Percentiles rank a stretch among this genome's conserved stretches.
These are phyloP conservation scores for Carex cristatella DNA, from an alignment of 176 grass and related monocot species.

Conservation along the genomic window DNA sequence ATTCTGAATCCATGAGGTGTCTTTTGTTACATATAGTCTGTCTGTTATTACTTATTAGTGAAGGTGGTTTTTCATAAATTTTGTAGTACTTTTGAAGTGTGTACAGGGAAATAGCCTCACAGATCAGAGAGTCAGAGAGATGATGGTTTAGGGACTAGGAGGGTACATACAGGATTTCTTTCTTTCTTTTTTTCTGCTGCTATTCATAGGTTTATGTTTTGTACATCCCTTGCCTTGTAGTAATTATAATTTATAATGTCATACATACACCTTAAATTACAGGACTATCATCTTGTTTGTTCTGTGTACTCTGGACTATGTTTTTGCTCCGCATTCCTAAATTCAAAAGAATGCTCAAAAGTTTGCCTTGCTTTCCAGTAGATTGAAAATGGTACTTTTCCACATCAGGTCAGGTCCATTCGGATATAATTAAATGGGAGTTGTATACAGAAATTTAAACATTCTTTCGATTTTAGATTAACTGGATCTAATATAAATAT, in stretches of 20 bases:
- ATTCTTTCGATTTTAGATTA: not conserved
- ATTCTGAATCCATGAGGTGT: not conserved
- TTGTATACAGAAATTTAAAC: not conserved
- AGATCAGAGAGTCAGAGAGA: not conserved
- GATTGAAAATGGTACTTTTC: not conserved
- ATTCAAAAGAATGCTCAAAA: not conserved
- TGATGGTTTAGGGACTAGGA: not conserved
- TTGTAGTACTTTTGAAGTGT: not conserved
- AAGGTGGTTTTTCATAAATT: not conserved
- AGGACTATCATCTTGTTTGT: constrained; percentile 1
- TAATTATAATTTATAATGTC: not conserved
- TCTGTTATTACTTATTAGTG: not conserved
- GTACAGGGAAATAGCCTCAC: constrained; percentile 18
- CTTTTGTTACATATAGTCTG: not conserved
- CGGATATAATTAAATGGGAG: not conserved
- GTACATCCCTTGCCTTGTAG: constrained; percentile 18
- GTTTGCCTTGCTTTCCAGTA: not conserved
- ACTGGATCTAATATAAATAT: not conserved
- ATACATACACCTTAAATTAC: not conserved
- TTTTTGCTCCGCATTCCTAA: not conserved
- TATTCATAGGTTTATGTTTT: constrained; percentile 2
- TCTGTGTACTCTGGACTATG: not conserved
- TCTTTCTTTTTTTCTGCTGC: not conserved
- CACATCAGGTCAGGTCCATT: not conserved
- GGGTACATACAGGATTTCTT: constrained; percentile 16